These are phyloP conservation scores for Colletotrichum navitas DNA, from an alignment of 2,329 filamentous ascomycete genomes.

Conservation along the genomic window DNA sequence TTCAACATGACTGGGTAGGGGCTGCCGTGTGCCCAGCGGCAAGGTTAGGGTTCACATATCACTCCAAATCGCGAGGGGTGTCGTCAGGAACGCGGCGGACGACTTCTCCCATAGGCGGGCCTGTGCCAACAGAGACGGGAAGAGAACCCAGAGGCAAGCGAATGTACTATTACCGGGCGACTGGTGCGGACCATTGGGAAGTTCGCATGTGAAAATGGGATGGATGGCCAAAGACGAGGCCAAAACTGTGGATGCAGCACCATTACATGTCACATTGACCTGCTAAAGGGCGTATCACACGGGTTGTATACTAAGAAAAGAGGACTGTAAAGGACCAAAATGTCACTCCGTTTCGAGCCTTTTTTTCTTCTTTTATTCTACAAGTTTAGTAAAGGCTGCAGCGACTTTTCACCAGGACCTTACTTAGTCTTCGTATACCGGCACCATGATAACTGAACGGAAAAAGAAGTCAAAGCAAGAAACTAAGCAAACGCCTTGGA, in stretches of 20 bases:
- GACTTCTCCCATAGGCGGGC: background rate
- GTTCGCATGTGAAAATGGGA: constrained; percentile 3
- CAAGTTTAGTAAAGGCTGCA: background rate
- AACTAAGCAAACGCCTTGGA: constrained; percentile 16
- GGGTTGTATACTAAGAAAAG: constrained; percentile 29
- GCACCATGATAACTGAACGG: background rate
- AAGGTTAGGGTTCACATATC: background rate
- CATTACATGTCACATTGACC: background rate
- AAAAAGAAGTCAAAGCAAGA: background rate
- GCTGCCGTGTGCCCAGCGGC: background rate
- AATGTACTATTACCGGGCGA: constrained; percentile 7
- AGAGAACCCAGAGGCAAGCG: background rate
- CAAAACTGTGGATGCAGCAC: no score
- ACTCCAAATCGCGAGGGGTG: background rate
- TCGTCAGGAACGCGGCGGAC: background rate
- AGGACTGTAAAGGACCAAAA: constrained; percentile 14
- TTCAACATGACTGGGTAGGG: background rate
- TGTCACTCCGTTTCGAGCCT: constrained; percentile 25
- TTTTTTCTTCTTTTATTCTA: background rate
- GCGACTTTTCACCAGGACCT: background rate
- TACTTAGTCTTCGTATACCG: background rate
- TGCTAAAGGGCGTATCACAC: background rate
- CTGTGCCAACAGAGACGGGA: background rate
- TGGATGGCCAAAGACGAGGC: background rate
- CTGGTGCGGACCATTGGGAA: background rate